A percentile compares a stretch with the other conserved stretches of the same genome.
These are phyloP conservation scores for Annulohypoxylon nitens DNA, from an alignment of 495 filamentous ascomycete genomes.

Conservation along the genomic window DNA sequence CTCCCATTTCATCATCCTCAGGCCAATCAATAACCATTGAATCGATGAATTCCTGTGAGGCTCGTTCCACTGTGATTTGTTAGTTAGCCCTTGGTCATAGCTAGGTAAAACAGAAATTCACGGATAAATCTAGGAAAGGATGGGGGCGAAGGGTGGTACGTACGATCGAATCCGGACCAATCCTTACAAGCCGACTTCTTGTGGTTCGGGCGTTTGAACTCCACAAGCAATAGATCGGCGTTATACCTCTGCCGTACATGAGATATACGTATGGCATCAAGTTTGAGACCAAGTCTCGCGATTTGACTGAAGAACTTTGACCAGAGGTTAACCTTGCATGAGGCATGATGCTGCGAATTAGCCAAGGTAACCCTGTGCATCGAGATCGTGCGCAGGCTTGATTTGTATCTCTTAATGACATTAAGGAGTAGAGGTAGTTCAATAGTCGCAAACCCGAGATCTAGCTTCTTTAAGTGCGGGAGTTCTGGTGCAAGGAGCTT, in stretches of 20 bases:
- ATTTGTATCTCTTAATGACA: slow-evolving; percentile 52
- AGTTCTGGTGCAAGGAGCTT: slow-evolving; percentile 37
- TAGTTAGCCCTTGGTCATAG: slow-evolving; percentile 5
- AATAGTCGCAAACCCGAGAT: slow-evolving; percentile 54
- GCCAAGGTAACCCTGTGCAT: slow-evolving; percentile 51
- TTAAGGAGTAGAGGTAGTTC: slow-evolving; percentile 38
- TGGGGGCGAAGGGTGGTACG: background rate
- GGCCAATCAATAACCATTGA: slow-evolving; percentile 22
- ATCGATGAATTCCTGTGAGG: slow-evolving; percentile 18
- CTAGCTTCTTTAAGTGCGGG: slow-evolving; percentile 51
- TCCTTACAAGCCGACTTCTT: background rate
- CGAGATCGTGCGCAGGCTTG: slow-evolving; percentile 50
- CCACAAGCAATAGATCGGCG: background rate
- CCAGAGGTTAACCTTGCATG: slow-evolving; percentile 46
- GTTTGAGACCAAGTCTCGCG: slow-evolving; percentile 30
- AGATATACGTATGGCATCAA: slow-evolving; percentile 29
- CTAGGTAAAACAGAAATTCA: background rate
- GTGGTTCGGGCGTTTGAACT: background rate
- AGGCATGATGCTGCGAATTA: background rate
- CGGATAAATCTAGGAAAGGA: background rate
- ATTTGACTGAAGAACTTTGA: slow-evolving; percentile 41
- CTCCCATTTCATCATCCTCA: background rate
- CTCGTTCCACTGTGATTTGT: slow-evolving; percentile 19
- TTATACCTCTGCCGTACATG: slow-evolving; percentile 21
- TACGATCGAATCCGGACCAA: slow-evolving; percentile 36